Evolutionary conservation across 129 eudicot genomes (phyloP).

Genomic region (Solidago caesia): DNA sequence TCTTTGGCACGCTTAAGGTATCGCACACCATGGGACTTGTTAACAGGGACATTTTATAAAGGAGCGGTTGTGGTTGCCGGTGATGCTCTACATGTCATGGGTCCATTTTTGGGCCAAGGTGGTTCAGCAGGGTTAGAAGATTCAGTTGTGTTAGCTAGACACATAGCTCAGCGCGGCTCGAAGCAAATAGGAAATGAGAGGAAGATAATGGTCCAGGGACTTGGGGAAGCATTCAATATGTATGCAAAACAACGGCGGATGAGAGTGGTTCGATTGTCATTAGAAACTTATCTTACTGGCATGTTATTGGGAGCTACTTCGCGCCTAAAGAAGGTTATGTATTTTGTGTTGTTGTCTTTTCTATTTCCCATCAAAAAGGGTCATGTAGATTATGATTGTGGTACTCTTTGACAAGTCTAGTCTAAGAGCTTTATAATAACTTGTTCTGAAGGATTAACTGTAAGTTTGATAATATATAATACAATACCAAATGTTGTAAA

Average conservation of each 20-base stretch:
- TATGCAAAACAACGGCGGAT: slow-evolving; percentile 41
- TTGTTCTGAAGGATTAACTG: background rate
- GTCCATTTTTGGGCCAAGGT: slow-evolving; percentile 75
- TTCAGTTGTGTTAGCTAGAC: slow-evolving; percentile 59
- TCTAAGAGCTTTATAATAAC: background rate
- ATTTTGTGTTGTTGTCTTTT: slow-evolving; percentile 31
- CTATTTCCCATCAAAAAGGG: slow-evolving; percentile 33
- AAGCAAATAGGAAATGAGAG: slow-evolving; percentile 9
- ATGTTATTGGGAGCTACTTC: slow-evolving; percentile 34
- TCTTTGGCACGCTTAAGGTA: slow-evolving; percentile 41
- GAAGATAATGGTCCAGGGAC: background rate
- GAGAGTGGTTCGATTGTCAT: slow-evolving; percentile 51
- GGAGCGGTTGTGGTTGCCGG: slow-evolving; percentile 60
- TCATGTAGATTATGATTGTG: slow-evolving; percentile 64
- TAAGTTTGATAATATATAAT: too few relatives aligned
- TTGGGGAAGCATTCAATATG: slow-evolving; percentile 40
- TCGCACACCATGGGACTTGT: slow-evolving; percentile 70
- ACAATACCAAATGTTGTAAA: too few relatives aligned
- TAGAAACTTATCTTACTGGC: slow-evolving; percentile 52
- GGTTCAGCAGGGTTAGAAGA: slow-evolving; percentile 72
- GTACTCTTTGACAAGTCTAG: slow-evolving; percentile 41
- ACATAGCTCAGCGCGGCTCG: slow-evolving; percentile 32
- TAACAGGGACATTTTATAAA: slow-evolving; percentile 40
- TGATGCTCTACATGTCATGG: slow-evolving; percentile 74
- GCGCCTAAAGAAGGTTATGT: slow-evolving; percentile 24